Base-by-base conservation (phyloP, 768 basidiomycete genomes). In the Kwoniella newhampshirensis region DNA sequence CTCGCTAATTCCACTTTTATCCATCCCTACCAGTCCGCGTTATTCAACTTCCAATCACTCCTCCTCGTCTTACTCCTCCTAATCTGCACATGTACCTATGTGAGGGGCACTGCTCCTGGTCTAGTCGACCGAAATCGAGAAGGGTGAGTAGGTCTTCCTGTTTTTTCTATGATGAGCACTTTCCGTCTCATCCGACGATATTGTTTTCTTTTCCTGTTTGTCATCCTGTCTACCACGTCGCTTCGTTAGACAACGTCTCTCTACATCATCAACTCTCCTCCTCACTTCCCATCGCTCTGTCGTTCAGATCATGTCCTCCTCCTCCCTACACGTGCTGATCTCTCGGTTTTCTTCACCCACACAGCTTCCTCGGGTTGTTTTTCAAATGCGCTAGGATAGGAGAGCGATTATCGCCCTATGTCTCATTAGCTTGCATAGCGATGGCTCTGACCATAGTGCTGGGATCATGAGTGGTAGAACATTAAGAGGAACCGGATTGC, bases 321-420 rank as follows among this genome's bases (percentile, higher is more conserved):
- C n/a, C n/a, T n/a, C n/a, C n/a, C n/a, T n/a, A n/a, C n/a, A n/a
- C n/a, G n/a, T n/a, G n/a, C n/a, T n/a, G n/a, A n/a, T n/a, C n/a
- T n/a, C n/a, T n/a, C n/a, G n/a, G n/a, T n/a, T n/a, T n/a, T n/a
- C n/a, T n/a, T n/a, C n/a, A n/a, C n/a, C n/a, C n/a, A 49, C 15
- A 17, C 60, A 98, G 94, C 4, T 91, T 98, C 75, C 79, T 88
- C 23, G 94, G 94, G 5, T 75, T 97, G 9, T 87, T 97, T 77
- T 98, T 88, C 83, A 99, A 92, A 83, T 88, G 85, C 46, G 94
- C 96, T 11, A 82, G 96, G 48, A 91, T 99, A 81, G 96, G 94
- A 48, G 96, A 98, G 77, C 83, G 96, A 18, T 79, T 99, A 42
- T 97, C 94, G 26, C 96, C 94, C 36, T 98, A 97, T 67, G 96